A percentile compares a stretch with the other conserved stretches of the same genome.
Evolutionary conservation across 495 filamentous ascomycete species (phyloP).

Genomic region (Penicillium argentinense): DNA sequence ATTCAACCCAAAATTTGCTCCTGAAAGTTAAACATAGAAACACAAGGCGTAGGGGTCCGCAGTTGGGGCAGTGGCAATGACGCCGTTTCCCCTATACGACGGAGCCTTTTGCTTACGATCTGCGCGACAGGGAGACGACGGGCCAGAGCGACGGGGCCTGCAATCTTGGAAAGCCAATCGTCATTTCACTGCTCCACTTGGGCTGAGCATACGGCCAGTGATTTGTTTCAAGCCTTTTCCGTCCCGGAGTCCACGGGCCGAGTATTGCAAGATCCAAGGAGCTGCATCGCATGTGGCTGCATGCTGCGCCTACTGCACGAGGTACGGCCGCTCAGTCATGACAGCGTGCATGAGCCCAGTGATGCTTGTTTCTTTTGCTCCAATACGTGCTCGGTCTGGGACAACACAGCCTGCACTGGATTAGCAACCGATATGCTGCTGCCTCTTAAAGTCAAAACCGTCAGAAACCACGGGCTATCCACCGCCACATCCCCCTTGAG

Average conservation of each 20-base stretch:
- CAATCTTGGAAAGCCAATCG: slow-evolving; percentile 7
- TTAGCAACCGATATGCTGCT: slow-evolving; percentile 16
- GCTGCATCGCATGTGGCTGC: neutral
- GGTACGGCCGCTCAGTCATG: neutral
- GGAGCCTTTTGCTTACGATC: slow-evolving; percentile 1
- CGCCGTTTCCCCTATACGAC: too few species aligned
- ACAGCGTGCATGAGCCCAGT: neutral
- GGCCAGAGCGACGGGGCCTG: neutral
- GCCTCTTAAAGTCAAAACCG: slow-evolving; percentile 3
- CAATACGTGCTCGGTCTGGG: neutral
- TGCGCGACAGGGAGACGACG: neutral
- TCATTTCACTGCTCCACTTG: slow-evolving; percentile 15
- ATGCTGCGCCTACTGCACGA: slow-evolving; percentile 3
- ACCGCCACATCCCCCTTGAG: slow-evolving; percentile 7
- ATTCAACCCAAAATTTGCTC: neutral
- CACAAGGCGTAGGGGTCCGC: slow-evolving; percentile 2
- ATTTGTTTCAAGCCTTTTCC: slow-evolving; percentile 5
- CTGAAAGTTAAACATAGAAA: slow-evolving; percentile 18
- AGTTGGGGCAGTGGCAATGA: slow-evolving; percentile 3
- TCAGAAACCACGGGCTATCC: slow-evolving; percentile 7
- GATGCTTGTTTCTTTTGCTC: neutral
- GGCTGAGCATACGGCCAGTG: neutral
- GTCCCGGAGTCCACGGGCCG: neutral
- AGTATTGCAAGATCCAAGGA: slow-evolving; percentile 6
- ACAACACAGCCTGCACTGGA: slow-evolving; percentile 9